These are phyloP conservation scores for Neurospora pannonica DNA, from an alignment of 495 filamentous ascomycete genomes.

Conservation along the genomic window DNA sequence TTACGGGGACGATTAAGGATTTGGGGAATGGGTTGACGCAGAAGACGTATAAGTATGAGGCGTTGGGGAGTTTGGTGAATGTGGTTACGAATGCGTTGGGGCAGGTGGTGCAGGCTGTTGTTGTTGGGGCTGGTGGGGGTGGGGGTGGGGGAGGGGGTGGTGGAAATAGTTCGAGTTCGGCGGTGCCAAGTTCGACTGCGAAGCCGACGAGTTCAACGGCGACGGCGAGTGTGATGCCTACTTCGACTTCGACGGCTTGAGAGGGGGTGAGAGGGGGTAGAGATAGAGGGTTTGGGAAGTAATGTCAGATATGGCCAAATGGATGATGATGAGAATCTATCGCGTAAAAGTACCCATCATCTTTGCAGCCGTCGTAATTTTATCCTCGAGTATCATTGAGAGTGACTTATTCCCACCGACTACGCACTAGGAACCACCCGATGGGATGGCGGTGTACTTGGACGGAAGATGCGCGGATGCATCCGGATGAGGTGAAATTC, in stretches of 20 bases:
- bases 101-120: slow-evolving; percentile 48
- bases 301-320: background rate
- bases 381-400: background rate
- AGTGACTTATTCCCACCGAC: too few species aligned
- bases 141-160: slow-evolving; percentile 4
- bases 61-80: slow-evolving; percentile 46
- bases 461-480: background rate
- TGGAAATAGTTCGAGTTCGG: background rate
- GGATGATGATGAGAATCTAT: background rate
- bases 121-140: slow-evolving; percentile 21
- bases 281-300: background rate
- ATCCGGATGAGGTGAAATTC: background rate
- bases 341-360: background rate
- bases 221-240: background rate
- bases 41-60: slow-evolving; percentile 43
- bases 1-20: slow-evolving; percentile 33
- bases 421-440: too few species aligned
- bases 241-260: background rate
- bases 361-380: background rate
- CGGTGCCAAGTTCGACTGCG: slow-evolving; percentile 2
- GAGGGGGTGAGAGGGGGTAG: background rate
- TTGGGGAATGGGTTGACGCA: slow-evolving; percentile 41
- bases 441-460: too few species aligned
- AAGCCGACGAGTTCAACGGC: slow-evolving; percentile 6
- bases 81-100: slow-evolving; percentile 46